Base-by-base conservation (phyloP, 495 filamentous ascomycete species). In the Penicillium soppii region DNA sequence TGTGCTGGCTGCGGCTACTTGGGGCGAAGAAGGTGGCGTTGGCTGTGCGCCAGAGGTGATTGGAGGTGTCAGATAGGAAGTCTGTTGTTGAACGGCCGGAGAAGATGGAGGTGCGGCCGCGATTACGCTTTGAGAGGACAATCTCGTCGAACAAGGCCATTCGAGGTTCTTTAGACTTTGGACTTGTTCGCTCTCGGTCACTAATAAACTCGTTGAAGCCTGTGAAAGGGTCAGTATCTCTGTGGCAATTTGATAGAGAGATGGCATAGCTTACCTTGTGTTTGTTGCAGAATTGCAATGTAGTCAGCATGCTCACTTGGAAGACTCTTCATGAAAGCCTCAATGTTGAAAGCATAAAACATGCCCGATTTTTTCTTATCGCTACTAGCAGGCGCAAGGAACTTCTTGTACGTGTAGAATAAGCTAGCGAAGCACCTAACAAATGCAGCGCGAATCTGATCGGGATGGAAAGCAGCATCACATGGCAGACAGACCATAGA, bases 121-220 rank as follows among this genome's bases (percentile, higher is more conserved):
- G 85, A 53, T 95, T 95, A 55, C 87, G 89, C 71, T 98, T 98
- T 12, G 90, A 90, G 5, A 96, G 78, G 54, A 98, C 94, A 57
- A 98, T 89, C 66, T 95, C 88, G 69, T 98, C 94, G 66, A 98
- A 98, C 19, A 98, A 78, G 45, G 90, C 83, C 63, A 97, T 89
- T 7, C 78, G 57, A 3, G 91, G 86, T 50, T 86, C 81, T 38
- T 78, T 81, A 17, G 60, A 51, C 44, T 73, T 75, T 23, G 74
- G 70, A 13, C 64, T 73, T 1, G 65, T 58, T 29, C 69, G 50
- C 66, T 98, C 94, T 26, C 94, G 84, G 42, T 95, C 90, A 63
- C 95, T 90, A 60, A 97, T 92, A 63, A 97, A 98, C 68, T 97
- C 91, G 63, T 95, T 96, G 69, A 98, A 97, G 13, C 79, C 91